Evolutionary conservation across 2,329 filamentous ascomycete genomes (phyloP), one percentile per base, ranked within the genome.

Genomic region (Sporothrix globosa): DNA sequence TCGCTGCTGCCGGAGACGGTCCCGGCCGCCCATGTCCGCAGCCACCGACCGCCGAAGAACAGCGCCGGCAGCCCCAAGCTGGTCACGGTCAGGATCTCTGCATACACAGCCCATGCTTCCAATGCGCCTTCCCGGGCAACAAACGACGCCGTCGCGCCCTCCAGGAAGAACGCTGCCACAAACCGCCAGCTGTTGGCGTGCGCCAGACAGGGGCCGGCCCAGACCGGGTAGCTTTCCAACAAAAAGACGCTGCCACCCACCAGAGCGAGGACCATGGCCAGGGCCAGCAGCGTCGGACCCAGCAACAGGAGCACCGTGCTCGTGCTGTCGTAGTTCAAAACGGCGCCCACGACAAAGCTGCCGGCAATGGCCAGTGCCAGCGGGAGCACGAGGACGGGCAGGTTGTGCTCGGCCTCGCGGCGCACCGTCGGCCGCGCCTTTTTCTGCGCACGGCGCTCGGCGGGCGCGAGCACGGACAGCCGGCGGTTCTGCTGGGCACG

Each of bases 371-470:
- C 78, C 1, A 74, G 58, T 14, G 74, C 27, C 19, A 79, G 73
- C 1, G 79, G 79, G 30, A 79, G 56, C 2, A 77, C 69, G n/a
- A 80, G 68, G 53, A 77, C 78, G 21, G 75, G 73, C 13, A 80
- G 76, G 56, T 77, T 77, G 65, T 78, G 76, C 72, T 80, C 79
- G 13, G 79, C 75, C 72, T 79, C 76, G 30, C 78, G 76, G 48
- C 44, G 66, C 30, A 61, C 41, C 10, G 44, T 61, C 17, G 21
- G 50, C 17, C 44, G 39, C 13, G 61, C 27, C n/a, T 44, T 34
- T 11, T 48, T 52, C 10, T 27, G 53, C 30, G 48, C 65, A 2
- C 41, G 24, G n/a, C 63, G 52, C 11, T 60, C 52, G 1, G 70
- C 60, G 6, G 48, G 34, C 3, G 30, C 5, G 3, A 48, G n/a